Percentiles rank a stretch among this genome's conserved stretches.
These are phyloP conservation scores for Termitomyces sp. DNA, from an alignment of 768 basidiomycete genomes.

Conservation along the genomic window DNA sequence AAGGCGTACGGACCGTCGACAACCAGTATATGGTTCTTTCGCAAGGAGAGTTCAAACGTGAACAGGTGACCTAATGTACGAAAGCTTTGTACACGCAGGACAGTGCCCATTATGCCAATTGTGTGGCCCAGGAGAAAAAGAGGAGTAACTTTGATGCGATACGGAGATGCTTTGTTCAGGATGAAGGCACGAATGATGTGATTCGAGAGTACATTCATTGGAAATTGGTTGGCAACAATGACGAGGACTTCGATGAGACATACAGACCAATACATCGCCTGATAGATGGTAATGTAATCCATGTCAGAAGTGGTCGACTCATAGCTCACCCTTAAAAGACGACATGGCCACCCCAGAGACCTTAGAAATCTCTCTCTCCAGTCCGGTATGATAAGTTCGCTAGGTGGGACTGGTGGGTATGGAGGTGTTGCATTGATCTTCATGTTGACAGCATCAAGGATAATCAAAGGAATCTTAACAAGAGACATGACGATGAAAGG, in stretches of 20 bases:
- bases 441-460: conserved; percentile 33
- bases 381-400: conserved; percentile 25
- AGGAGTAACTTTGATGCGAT: conserved; percentile 21
- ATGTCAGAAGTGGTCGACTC: not conserved
- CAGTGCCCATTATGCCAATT: conserved; percentile 27
- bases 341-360: conserved; percentile 23
- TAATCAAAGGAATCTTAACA: conserved; percentile 31
- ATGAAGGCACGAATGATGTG: conserved; percentile 16
- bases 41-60: conserved; percentile 35
- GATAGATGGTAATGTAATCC: not conserved
- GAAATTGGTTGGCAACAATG: conserved; percentile 21
- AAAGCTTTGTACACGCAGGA: conserved; percentile 30
- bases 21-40: conserved; percentile 30
- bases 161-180: conserved; percentile 10
- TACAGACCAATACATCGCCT: conserved; percentile 25
- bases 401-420: conserved; percentile 22
- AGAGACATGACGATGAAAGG: conserved; percentile 17
- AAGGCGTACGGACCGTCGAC: conserved; percentile 31
- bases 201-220: conserved; percentile 14
- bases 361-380: conserved; percentile 31
- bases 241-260: conserved; percentile 25
- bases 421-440: conserved; percentile 33
- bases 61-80: conserved; percentile 32
- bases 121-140: conserved; percentile 26
- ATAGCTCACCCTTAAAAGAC: conserved; percentile 24